Percentiles rank a stretch among this genome's conserved stretches.
Conservation (phyloP, 2,329 filamentous ascomycete species). For the Bipolaris gigantea region DNA sequence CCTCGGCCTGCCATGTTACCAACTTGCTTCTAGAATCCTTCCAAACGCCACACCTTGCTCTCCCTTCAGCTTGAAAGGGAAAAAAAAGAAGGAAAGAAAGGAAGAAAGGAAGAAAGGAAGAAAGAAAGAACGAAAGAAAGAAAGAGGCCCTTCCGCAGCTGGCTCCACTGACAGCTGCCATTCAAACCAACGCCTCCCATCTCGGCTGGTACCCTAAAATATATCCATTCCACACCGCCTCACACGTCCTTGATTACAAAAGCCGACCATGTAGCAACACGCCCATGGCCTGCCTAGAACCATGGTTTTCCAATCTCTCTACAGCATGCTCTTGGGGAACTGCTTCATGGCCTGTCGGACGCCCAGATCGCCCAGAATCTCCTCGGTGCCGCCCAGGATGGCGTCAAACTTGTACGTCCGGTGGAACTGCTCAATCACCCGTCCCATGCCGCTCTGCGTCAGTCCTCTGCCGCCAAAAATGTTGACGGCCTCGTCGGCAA, state of each 20-base stretch:
- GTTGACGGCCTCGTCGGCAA: slow-evolving; percentile 81
- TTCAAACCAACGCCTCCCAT: not conserved
- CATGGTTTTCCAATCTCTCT: slow-evolving; percentile 26
- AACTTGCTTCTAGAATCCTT: slow-evolving; percentile 21
- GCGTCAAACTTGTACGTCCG: slow-evolving; percentile 74
- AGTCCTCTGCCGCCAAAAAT: slow-evolving; percentile 83
- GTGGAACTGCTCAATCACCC: slow-evolving; percentile 81
- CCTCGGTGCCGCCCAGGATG: slow-evolving; percentile 75
- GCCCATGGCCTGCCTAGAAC: not conserved
- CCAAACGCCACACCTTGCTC: too few relatives aligned
- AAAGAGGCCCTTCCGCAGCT: not conserved
- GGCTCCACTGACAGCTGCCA: slow-evolving; percentile 2
- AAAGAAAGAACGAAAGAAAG: too few relatives aligned
- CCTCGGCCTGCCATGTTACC: slow-evolving; percentile 18
- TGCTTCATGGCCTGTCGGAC: slow-evolving; percentile 81
- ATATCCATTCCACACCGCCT: slow-evolving; percentile 1
- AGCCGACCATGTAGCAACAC: not conserved
- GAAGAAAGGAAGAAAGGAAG: too few relatives aligned
- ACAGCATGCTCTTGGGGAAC: slow-evolving; percentile 84
- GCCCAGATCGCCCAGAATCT: slow-evolving; percentile 78
- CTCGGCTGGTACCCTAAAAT: slow-evolving; percentile 2
- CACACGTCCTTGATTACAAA: too few relatives aligned
- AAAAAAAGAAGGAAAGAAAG: too few relatives aligned
- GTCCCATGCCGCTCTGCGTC: slow-evolving; percentile 81
- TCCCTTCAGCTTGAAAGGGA: too few relatives aligned